phyloP scores from a whole-genome alignment of 352 stramenopile genomes.

The Thalassiosira mediterranea region DNA sequence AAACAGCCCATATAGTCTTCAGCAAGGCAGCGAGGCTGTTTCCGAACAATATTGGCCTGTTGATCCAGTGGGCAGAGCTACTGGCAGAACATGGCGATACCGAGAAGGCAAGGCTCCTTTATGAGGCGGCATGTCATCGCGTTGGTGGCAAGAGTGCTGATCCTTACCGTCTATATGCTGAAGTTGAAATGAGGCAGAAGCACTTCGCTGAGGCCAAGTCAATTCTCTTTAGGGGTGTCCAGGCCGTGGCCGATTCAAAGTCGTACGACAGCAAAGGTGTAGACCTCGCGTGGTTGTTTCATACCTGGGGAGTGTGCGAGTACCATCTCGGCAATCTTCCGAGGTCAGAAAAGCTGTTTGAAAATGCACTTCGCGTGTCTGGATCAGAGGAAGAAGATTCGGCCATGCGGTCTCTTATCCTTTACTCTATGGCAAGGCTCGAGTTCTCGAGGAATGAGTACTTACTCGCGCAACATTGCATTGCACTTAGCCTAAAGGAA shows the following conservation, averaged over 20 bases:
- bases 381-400: slow-evolving; percentile 38
- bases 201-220: slow-evolving; percentile 56
- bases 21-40: slow-evolving; percentile 58
- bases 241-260: slow-evolving; percentile 31
- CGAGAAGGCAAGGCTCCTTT: slow-evolving; percentile 49
- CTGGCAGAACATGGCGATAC: slow-evolving; percentile 34
- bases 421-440: slow-evolving; percentile 69
- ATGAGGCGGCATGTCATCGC: slow-evolving; percentile 55
- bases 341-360: slow-evolving; percentile 62
- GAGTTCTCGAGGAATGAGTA: slow-evolving; percentile 55
- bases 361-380: slow-evolving; percentile 63
- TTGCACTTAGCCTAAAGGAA: slow-evolving; percentile 70
- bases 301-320: slow-evolving; percentile 72
- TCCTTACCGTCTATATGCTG: slow-evolving; percentile 59
- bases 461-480: slow-evolving; percentile 71
- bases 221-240: slow-evolving; percentile 62
- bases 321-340: slow-evolving; percentile 64
- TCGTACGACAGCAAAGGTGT: slow-evolving; percentile 19
- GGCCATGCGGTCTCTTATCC: slow-evolving; percentile 57
- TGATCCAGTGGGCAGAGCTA: slow-evolving; percentile 65
- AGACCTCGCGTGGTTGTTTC: slow-evolving; percentile 55
- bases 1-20: slow-evolving; percentile 64
- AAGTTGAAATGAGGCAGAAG: slow-evolving; percentile 64
- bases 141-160: slow-evolving; percentile 41
- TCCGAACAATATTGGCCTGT: slow-evolving; percentile 49